A percentile compares a stretch with the other conserved stretches of the same genome.
phyloP scores from a whole-genome alignment of 1,284 basidiomycete genomes.

The Malassezia dermatis region DNA sequence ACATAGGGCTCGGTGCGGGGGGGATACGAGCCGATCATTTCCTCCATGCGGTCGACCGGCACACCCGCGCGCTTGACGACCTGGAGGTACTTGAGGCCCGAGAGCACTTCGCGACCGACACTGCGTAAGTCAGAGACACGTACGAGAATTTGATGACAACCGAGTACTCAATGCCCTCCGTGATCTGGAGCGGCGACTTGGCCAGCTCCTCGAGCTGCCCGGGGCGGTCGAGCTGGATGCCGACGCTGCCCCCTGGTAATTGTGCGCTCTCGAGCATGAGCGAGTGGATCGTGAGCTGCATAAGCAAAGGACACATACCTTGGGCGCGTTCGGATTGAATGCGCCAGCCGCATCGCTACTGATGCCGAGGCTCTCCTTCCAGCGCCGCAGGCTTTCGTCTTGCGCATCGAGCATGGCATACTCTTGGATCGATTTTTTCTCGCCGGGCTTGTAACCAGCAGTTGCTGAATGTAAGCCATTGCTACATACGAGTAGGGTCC shows the following conservation, averaged over 20 bases:
- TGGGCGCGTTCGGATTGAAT: constrained; percentile 42
- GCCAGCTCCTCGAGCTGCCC: constrained; percentile 50
- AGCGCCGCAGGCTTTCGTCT: constrained; percentile 68
- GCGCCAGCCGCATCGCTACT: constrained; percentile 50
- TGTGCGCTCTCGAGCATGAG: constrained; percentile 51
- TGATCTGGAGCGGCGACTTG: constrained; percentile 56
- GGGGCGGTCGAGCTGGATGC: constrained; percentile 52
- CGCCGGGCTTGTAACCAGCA: constrained; percentile 46
- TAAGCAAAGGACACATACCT: constrained; percentile 17
- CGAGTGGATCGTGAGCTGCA: constrained; percentile 35
- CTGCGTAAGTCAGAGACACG: constrained; percentile 10
- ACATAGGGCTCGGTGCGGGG: constrained; percentile 42
- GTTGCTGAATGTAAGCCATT: constrained; percentile 24
- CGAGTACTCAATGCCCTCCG: constrained; percentile 58
- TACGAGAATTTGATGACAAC: constrained; percentile 72
- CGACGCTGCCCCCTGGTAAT: constrained; percentile 46
- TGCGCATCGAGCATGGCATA: constrained; percentile 61
- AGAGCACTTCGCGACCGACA: constrained; percentile 67
- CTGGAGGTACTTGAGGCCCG: constrained; percentile 67
- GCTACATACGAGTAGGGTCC: constrained; percentile 14
- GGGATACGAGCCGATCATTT: constrained; percentile 81
- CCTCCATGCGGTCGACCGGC: constrained; percentile 72
- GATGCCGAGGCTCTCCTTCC: constrained; percentile 82
- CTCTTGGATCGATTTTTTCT: constrained; percentile 53
- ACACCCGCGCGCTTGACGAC: constrained; percentile 66